These are phyloP conservation scores for Inonotus hispidus DNA, from an alignment of 1,284 basidiomycete genomes.

Conservation along the genomic window DNA sequence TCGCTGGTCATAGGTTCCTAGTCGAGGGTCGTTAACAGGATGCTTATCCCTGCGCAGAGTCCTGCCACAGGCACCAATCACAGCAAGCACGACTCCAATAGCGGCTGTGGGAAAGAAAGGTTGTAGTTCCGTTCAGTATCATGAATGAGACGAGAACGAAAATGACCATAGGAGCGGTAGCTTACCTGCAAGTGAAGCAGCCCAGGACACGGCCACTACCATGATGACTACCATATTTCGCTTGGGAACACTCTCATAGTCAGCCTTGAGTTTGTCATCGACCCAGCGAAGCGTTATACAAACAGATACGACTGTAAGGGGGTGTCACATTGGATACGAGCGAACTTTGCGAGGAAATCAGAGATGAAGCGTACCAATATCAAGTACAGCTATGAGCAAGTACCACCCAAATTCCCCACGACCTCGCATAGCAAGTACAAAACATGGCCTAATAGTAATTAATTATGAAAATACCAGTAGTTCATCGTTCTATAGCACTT, in stretches of 20 bases:
- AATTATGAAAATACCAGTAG: not conserved
- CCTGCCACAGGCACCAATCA: conserved; percentile 22
- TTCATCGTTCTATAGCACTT: not conserved
- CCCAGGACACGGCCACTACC: conserved; percentile 17
- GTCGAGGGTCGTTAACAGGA: conserved; percentile 1
- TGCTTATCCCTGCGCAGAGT: not conserved
- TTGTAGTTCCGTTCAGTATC: not conserved
- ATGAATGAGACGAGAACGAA: too few species aligned
- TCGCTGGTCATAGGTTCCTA: not conserved
- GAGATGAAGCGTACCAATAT: conserved; percentile 1
- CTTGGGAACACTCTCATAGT: conserved; percentile 14
- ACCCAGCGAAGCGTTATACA: conserved; percentile 10
- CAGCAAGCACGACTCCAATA: conserved; percentile 25
- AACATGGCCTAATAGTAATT: not conserved
- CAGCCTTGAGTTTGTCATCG: conserved; percentile 1
- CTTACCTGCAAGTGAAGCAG: conserved; percentile 7
- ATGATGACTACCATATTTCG: conserved; percentile 5
- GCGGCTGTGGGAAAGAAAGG: conserved; percentile 18
- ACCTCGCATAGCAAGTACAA: conserved; percentile 3
- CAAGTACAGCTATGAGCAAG: not conserved
- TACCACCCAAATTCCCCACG: not conserved
- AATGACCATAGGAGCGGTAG: conserved; percentile 1
- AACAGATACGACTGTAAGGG: conserved; percentile 3
- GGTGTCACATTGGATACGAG: not conserved
- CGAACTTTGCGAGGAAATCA: not conserved